These are phyloP conservation scores for Boletus sp. DNA, from an alignment of 1,284 basidiomycete genomes.

Conservation along the genomic window DNA sequence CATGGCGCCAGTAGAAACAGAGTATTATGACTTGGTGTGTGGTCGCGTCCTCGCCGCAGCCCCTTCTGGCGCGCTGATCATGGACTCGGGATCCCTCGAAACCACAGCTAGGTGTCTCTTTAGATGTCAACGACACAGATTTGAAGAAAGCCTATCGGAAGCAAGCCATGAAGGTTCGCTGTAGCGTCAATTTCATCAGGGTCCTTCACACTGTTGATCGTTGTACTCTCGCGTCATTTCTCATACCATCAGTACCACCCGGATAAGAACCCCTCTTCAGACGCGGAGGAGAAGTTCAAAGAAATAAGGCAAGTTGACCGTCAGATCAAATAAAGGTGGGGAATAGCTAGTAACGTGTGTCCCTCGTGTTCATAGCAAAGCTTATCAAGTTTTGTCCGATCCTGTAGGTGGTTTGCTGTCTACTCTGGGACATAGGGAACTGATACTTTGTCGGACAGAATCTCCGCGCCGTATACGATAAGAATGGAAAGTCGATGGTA, in stretches of 20 bases:
- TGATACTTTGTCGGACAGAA: slow-evolving; percentile 50
- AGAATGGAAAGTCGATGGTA: slow-evolving; percentile 87
- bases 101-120: slow-evolving; percentile 43
- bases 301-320: slow-evolving; percentile 69
- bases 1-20: slow-evolving; percentile 62
- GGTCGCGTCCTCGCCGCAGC: not conserved
- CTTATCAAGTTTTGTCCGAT: slow-evolving; percentile 86
- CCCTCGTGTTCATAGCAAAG: slow-evolving; percentile 58
- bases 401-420: slow-evolving; percentile 48
- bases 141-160: slow-evolving; percentile 96
- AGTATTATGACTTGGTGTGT: slow-evolving; percentile 63
- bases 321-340: slow-evolving; percentile 12
- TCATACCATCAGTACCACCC: slow-evolving; percentile 72
- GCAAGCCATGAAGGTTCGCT: slow-evolving; percentile 84
- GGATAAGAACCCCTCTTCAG: slow-evolving; percentile 86
- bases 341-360: slow-evolving; percentile 25
- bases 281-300: slow-evolving; percentile 92
- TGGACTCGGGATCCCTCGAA: not conserved
- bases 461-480: slow-evolving; percentile 88
- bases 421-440: slow-evolving; percentile 4
- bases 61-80: slow-evolving; percentile 2
- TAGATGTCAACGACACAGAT: slow-evolving; percentile 62
- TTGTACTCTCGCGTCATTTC: not conserved
- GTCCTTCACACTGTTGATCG: not conserved
- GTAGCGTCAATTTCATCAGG: not conserved